Conservation (phyloP, 768 basidiomycete genomes). For the Termitomyces sp. region DNA sequence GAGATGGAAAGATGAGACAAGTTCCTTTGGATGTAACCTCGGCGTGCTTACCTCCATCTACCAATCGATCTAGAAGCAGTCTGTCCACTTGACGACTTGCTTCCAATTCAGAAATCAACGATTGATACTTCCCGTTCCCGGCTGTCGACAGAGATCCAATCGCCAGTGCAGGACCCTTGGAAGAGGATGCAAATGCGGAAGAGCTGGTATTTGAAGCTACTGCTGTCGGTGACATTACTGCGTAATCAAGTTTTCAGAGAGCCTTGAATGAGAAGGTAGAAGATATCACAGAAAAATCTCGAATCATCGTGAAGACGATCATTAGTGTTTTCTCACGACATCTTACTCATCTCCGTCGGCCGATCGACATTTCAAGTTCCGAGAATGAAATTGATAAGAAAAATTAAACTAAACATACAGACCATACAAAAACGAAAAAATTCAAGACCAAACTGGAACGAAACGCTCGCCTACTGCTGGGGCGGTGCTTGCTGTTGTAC, state of each 20-base stretch:
- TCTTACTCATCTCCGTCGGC: conserved; percentile 10
- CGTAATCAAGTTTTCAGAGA: neutral
- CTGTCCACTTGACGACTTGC: conserved; percentile 56
- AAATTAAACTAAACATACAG: neutral
- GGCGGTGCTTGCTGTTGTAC: conserved; percentile 17
- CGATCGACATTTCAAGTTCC: neutral
- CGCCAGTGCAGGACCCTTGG: conserved; percentile 54
- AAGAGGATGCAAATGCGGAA: conserved; percentile 13
- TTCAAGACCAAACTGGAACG: neutral
- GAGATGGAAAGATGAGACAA: conserved; percentile 5
- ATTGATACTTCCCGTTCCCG: conserved; percentile 74
- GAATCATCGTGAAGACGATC: neutral
- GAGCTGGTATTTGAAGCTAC: conserved; percentile 28
- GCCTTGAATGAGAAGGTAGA: neutral
- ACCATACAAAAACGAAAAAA: neutral
- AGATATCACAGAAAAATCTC: neutral
- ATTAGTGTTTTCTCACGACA: neutral
- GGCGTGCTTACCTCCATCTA: conserved; percentile 80
- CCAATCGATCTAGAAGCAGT: conserved; percentile 76
- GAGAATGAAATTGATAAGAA: neutral
- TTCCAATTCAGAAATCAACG: conserved; percentile 57
- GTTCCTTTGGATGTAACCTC: neutral
- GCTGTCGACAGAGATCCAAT: conserved; percentile 79
- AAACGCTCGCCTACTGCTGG: neutral
- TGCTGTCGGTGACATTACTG: conserved; percentile 58